phyloP scores from a whole-genome alignment of 1,139 yeast species.

The Hemisphaericaspora subhashii region DNA sequence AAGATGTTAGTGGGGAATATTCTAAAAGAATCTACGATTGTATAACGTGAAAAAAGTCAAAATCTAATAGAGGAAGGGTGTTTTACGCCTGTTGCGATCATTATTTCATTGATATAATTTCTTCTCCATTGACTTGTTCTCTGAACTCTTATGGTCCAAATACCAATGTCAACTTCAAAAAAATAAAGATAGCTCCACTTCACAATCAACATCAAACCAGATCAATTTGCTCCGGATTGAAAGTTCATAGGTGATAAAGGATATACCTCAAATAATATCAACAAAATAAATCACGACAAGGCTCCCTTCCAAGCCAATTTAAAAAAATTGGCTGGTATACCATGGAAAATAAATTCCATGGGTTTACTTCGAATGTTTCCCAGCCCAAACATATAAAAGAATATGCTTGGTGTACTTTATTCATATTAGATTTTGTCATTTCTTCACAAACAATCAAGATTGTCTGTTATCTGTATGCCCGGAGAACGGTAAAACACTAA shows the following conservation, averaged over 20 bases:
- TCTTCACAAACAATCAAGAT: conserved; percentile 2
- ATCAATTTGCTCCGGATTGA: too few species aligned
- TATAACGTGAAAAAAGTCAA: neutral
- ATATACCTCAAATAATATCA: conserved; percentile 2
- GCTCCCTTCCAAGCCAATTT: conserved; percentile 36
- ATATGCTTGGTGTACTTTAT: conserved; percentile 13
- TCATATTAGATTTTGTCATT: conserved; percentile 6
- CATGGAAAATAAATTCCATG: conserved; percentile 12
- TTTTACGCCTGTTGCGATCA: conserved; percentile 3
- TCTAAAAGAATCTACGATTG: conserved; percentile 2
- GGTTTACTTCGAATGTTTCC: conserved; percentile 16
- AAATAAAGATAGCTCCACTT: too few species aligned
- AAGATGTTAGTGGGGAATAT: conserved; percentile 13
- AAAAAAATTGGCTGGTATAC: conserved; percentile 15
- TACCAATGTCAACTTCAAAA: neutral
- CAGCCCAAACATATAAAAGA: conserved; percentile 11
- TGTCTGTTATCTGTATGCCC: too few species aligned
- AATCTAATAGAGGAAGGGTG: conserved; percentile 1
- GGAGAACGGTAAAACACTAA: too few species aligned
- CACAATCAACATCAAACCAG: too few species aligned
- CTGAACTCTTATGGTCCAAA: neutral
- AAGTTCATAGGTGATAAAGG: too few species aligned
- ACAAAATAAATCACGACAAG: conserved; percentile 28
- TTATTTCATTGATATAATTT: neutral
- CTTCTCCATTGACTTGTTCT: neutral